Evolutionary conservation across 2,329 filamentous ascomycete genomes (phyloP), one percentile per base, ranked within the genome.

Genomic region (Byssothecium circinans): DNA sequence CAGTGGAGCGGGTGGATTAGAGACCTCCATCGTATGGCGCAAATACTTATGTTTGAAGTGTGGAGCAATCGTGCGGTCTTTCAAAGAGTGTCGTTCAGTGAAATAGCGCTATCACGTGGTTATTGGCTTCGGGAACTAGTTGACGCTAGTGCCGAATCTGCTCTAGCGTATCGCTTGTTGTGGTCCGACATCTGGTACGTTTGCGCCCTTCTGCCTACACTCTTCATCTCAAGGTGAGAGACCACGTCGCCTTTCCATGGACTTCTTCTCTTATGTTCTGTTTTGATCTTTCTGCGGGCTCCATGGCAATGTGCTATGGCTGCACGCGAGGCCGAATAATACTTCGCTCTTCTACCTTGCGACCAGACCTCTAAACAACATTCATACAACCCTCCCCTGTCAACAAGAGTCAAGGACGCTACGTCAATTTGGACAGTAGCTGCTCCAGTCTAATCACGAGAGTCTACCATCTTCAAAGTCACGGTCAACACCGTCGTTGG

Each of bases 161-260:
- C 50, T 47, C 53, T 58, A 61, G 61, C 47, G 49, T 42, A 42
- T 61, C 52, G 50, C 55, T 55, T 61, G 34, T 33, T 14, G 20
- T 23, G 18, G 27, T n/a, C 19, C 32, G n/a, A 33, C 25, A 18
- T 36, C 14, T 43, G 45, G 52, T 52, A 32, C 29, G 29, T 32
- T 32, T 32, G 29, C 61, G 64, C 60, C 61, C 62, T 66, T 61
- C 53, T 49, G 47, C 14, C 23, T 50, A 52, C 54, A 43, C 60
- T 45, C 47, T 41, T 45, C 50, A 42, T 54, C 18, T 33, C 43
- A 38, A 46, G 30, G 49, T 50, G 45, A 60, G 52, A 46, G 50
- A 54, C 50, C 63, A 68, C 64, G 62, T 66, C 57, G 61, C 59
- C 47, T 36, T 66, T 68, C 63, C 43, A 56, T 50, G 39, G 27